Base-by-base conservation (phyloP, 805 yeast species). In the Cyberlindnera sargentensis region DNA sequence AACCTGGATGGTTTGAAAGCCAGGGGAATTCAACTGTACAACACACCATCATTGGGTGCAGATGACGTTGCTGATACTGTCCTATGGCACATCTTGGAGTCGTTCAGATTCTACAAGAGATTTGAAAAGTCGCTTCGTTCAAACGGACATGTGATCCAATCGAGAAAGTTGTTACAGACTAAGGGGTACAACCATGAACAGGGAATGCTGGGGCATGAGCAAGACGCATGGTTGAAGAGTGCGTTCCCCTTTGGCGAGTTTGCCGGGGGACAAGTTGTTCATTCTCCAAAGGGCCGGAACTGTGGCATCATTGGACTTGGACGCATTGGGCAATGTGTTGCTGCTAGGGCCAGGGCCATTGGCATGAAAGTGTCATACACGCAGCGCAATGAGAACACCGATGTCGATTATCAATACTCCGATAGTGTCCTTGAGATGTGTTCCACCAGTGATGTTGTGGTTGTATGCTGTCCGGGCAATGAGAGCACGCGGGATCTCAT, bases 31-130 rank as follows among this genome's bases (percentile, higher is more conserved):
- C 52, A 60, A 31, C 57, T 80, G 47, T 74, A 75, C 49, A 75
- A 78, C 52, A 63, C 67, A 39, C 64, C 76, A 58, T 46, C 63
- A 3, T 41, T 58, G 11, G 79, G 78, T 0, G 75, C 82, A 3
- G 77, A 72, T 37, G 81, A 82, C 23, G 86, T 81, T 11, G 84
- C 84, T 3, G 86, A 81, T 49, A 67, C 78, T 48, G 84, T 73
- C 2, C 58, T 80, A 50, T 79, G 72, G 70, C 74, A 74, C 48
- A 65, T 79, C 1, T 56, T 80, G 46, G 72, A 73, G 38, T 67
- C 76, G 3, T 80, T 77, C 61, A 65, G 87, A 47, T 68, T 69
- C 50, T 77, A 72, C 53, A 63, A 68, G 5, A 52, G 64, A 28
- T 70, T 68, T 42, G 66, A 64, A 40, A 44, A 44, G 4, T 50